Conservation (phyloP, 352 stramenopile species). For the Detonula confervacea region DNA sequence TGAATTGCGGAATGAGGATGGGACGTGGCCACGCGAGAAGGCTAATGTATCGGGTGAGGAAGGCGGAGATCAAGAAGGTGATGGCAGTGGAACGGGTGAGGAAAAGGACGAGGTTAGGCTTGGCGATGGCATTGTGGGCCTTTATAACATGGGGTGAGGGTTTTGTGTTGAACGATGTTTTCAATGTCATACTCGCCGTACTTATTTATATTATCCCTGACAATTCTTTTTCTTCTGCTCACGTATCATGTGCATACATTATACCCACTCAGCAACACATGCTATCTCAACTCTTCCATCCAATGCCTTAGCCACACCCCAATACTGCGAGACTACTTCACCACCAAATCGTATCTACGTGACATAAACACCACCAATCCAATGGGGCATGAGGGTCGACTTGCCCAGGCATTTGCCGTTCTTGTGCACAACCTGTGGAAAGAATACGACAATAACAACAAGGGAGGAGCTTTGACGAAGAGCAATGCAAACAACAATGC, state of each 20-base stretch:
- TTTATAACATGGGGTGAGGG: slow-evolving; percentile 84
- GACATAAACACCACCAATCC: slow-evolving; percentile 90
- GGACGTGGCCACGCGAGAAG: slow-evolving; percentile 72
- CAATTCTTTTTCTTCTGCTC: slow-evolving; percentile 8
- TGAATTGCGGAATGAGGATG: slow-evolving; percentile 79
- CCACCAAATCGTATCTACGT: slow-evolving; percentile 91
- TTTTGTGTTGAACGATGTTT: too few species aligned
- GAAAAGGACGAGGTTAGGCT: slow-evolving; percentile 43
- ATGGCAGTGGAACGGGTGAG: slow-evolving; percentile 8
- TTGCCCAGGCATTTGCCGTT: slow-evolving; percentile 88
- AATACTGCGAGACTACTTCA: slow-evolving; percentile 97
- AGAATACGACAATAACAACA: slow-evolving; percentile 36
- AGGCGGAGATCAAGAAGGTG: slow-evolving; percentile 39
- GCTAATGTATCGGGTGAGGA: slow-evolving; percentile 37
- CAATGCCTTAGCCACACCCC: slow-evolving; percentile 98
- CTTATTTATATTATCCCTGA: too few species aligned
- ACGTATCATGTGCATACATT: too few species aligned
- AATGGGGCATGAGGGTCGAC: slow-evolving; percentile 86
- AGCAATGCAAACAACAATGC: slow-evolving; percentile 24
- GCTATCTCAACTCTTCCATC: slow-evolving; percentile 97
- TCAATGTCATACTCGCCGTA: too few species aligned
- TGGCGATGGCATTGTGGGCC: slow-evolving; percentile 79
- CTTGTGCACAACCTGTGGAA: slow-evolving; percentile 88
- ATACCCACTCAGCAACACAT: slow-evolving; percentile 91
- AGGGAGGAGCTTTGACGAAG: slow-evolving; percentile 23